Evolutionary conservation across 1,139 yeast genomes (phyloP), one percentile per base, ranked within the genome.

Genomic region (Geotrichum fermentans): DNA sequence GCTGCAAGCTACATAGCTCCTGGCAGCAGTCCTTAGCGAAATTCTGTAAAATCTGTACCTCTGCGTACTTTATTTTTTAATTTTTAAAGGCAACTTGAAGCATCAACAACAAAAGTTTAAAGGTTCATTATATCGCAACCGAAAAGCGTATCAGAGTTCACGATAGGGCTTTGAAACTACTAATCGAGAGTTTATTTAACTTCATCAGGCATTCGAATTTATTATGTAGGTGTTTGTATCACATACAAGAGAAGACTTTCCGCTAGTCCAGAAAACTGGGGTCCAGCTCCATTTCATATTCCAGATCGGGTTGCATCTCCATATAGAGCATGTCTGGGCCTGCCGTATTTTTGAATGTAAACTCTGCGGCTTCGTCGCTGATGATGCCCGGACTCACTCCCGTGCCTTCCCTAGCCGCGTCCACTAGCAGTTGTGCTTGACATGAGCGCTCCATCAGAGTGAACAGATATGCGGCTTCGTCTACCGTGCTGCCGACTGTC

Each of bases 391-490:
- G 59, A 50, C 62, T 59, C 49, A 59, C 62, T 3, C 69, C 71
- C 16, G 35, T 17, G 14, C 43, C 43, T 2, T 16, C 20, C 30
- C 68, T 71, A 3, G 79, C 76, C 2, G 81, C 73, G 52, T 82
- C 86, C 5, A 79, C 89, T 53, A 78, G 65, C 58, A 85, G 67
- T 65, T 85, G 94, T 11, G 78, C 78, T 59, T 83, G 77, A 63
- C 95, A 85, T 8, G 78, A 65, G 59, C 77, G 76, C 62, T 85
- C 95, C 77, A 81, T 69, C 53, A 82, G 69, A 0, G 82, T 74
- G 65, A 79, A 85, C 52, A 83, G 65, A 61, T 79, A 81, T 2
- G 92, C 92, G 1, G 95, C 94, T 68, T 84, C 95, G 61, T 84
- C 95, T 10, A 84, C 85, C 1, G 90, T 84, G 33, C 68, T 56